Base-by-base conservation (phyloP, 1,284 basidiomycete species). In the Malassezia pachydermatis region DNA sequence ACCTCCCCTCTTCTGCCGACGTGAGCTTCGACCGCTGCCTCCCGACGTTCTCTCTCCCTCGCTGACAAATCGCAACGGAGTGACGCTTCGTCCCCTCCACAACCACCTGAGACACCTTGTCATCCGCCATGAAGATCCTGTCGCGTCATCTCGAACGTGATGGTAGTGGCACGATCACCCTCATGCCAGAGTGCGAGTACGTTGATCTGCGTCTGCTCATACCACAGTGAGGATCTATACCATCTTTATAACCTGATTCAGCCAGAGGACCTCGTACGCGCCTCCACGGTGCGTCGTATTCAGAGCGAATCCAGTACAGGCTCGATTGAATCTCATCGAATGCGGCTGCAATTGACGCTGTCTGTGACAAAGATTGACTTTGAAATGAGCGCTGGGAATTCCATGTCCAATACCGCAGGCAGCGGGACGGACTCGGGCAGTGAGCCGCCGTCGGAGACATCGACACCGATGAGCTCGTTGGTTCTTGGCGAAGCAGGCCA, bases 241-340 rank as follows among this genome's bases (percentile, higher is more conserved):
- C 92, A 98, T 77, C 78, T 95, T n/a, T 96, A 96, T 75, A 96
- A 98, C 75, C 78, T 98, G 50, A 92, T 98, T 50, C 55, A 65
- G 74, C 67, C 51, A 19, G 88, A 87, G 17, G 92, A 98, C 71
- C 76, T 80, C 55, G 82, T 98, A 23, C 79, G 88, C 47, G 88
- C 88, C n/a, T 79, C 85, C 47, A 88, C 89, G 5, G 80, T 95
- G 53, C 81, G 90, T 80, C 72, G 76, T 48, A 76, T 81, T 5
- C 75, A 76, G 57, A 78, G 80, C 56, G 81, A 87, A 46, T 88
- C 88, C 8, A 78, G 83, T 2, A 98, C 92, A 4, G 92, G 92
- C 41, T 95, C 90, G 1, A 86, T 84, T 2, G 88, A 90, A 62
- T 94, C 89, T 5, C 85, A 84, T 62, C 80, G 94, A 22, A 80